A percentile compares a stretch with the other conserved stretches of the same genome.
Evolutionary conservation across 306 rosid genomes (phyloP).

Genomic region (Cucumis melo): DNA sequence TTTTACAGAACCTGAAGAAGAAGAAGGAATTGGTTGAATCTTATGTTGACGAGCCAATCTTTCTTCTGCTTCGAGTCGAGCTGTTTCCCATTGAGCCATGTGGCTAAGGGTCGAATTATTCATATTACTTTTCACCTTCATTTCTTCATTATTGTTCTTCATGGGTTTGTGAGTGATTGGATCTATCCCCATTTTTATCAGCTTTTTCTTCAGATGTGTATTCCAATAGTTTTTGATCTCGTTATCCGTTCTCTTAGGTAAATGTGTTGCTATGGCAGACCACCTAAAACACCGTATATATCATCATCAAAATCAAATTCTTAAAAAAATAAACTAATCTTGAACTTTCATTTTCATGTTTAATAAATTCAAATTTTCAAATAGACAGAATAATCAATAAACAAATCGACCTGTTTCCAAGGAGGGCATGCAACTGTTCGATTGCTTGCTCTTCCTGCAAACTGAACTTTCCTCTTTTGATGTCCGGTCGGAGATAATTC

Average conservation of each 20-base stretch:
- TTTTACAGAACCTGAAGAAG: background rate
- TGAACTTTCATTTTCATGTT: no score
- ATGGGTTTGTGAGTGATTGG: conserved; percentile 94
- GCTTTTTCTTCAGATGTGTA: conserved; percentile 79
- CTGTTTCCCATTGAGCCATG: conserved; percentile 99
- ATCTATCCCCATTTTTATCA: conserved; percentile 91
- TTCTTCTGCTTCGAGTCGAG: conserved; percentile 97
- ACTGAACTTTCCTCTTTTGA: conserved; percentile 93
- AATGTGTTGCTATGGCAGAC: conserved; percentile 97
- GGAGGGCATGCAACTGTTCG: conserved; percentile 86
- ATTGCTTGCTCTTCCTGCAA: conserved; percentile 93
- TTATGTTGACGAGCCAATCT: conserved; percentile 78
- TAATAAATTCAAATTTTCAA: background rate
- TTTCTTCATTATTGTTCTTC: conserved; percentile 7
- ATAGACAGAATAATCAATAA: background rate
- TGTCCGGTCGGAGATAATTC: conserved; percentile 89
- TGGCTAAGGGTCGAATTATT: conserved; percentile 52
- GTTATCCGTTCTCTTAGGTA: conserved; percentile 84
- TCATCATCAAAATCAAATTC: background rate
- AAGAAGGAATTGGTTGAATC: conserved; percentile 36
- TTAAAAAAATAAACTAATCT: no score
- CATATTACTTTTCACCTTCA: conserved; percentile 37
- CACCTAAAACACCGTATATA: conserved; percentile 40
- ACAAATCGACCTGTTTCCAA: conserved; percentile 71
- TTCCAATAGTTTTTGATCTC: conserved; percentile 97